phyloP scores from a whole-genome alignment of 176 grass and related monocot genomes.

The Puccinellia tenuiflora region DNA sequence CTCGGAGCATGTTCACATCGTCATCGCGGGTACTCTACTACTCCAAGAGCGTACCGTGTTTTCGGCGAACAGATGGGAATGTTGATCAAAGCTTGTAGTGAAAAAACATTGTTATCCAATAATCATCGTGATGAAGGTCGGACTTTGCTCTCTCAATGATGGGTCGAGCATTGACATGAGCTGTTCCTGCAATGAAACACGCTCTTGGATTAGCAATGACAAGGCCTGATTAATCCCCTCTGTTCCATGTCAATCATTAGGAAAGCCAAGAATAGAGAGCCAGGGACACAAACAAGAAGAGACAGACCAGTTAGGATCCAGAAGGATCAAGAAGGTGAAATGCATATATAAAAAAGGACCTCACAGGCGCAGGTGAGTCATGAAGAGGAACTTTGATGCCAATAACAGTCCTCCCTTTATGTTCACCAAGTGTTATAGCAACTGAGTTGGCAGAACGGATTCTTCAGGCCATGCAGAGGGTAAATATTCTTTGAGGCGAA shows the following conservation, averaged over 20 bases:
- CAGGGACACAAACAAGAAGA: constrained; percentile 31
- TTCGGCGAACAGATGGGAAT: neutral
- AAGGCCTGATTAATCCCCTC: constrained; percentile 15
- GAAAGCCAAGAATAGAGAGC: constrained; percentile 6
- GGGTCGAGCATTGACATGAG: constrained; percentile 34
- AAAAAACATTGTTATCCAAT: constrained; percentile 28
- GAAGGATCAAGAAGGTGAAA: constrained; percentile 27
- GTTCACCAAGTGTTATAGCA: neutral
- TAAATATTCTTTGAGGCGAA: neutral
- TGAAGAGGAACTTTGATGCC: neutral
- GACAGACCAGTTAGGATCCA: constrained; percentile 23
- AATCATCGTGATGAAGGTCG: constrained; percentile 24
- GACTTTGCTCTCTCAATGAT: constrained; percentile 32
- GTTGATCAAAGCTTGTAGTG: neutral
- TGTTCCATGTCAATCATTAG: constrained; percentile 34
- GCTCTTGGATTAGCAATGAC: constrained; percentile 38
- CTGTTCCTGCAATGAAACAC: constrained; percentile 32
- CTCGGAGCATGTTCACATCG: neutral
- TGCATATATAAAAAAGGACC: constrained; percentile 42
- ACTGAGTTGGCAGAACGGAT: neutral
- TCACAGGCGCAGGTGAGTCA: neutral
- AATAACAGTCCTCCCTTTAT: neutral
- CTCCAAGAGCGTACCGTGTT: neutral
- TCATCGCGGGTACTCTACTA: too few relatives aligned
- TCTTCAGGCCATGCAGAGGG: neutral